A percentile compares a stretch with the other conserved stretches of the same genome.
phyloP scores from a whole-genome alignment of 2,329 filamentous ascomycete species.

The Leptographium lundbergii region DNA sequence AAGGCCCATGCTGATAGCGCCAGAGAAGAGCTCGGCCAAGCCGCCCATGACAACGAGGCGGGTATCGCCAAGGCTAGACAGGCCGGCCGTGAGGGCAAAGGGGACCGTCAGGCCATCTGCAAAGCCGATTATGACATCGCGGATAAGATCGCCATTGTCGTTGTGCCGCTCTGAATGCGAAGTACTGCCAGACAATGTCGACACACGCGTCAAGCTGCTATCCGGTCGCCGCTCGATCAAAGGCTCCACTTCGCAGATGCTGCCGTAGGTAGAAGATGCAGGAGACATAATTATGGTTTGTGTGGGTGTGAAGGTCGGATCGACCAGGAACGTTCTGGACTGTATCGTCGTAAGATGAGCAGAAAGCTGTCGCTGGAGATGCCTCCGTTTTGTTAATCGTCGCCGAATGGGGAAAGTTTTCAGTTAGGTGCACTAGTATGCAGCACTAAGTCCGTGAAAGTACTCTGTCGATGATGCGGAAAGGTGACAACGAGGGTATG shows the following conservation, averaged over 20 bases:
- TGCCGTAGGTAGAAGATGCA: neutral
- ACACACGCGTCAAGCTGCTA: constrained; percentile 10
- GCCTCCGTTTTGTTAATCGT: neutral
- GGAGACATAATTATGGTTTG: neutral
- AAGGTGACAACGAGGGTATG: neutral
- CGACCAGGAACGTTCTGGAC: neutral
- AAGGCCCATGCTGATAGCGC: constrained; percentile 66
- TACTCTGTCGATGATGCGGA: neutral
- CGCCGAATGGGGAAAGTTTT: neutral
- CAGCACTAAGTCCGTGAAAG: neutral
- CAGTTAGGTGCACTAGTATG: neutral
- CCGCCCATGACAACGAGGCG: constrained; percentile 59
- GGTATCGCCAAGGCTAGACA: constrained; percentile 52
- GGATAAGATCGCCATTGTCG: constrained; percentile 33
- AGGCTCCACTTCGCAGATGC: constrained; percentile 9
- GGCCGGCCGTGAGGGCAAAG: constrained; percentile 64
- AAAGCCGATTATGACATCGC: constrained; percentile 62
- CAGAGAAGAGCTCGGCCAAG: constrained; percentile 61
- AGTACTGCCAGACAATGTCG: constrained; percentile 5
- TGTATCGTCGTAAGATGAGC: neutral
- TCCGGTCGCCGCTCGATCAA: constrained; percentile 12
- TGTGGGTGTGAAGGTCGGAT: neutral
- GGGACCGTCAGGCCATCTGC: constrained; percentile 70
- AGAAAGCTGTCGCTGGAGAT: neutral
- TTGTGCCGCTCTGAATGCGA: constrained; percentile 13